Conservation (phyloP, 139 green algal species). For the Chlamydomonas applanata region DNA sequence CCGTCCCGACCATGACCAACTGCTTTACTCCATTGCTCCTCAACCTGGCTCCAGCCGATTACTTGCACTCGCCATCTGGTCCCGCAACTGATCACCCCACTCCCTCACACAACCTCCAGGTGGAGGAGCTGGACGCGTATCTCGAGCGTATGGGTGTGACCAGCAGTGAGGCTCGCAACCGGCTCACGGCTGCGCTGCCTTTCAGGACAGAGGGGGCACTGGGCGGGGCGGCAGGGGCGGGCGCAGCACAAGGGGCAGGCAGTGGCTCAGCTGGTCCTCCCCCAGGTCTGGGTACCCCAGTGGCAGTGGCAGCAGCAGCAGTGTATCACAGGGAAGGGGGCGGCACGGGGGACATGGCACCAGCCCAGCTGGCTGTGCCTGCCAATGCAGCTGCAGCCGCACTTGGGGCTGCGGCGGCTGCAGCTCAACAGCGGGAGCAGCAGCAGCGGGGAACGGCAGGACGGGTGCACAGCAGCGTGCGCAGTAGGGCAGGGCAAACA, state of each 20-base stretch:
- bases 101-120: constrained; percentile 22
- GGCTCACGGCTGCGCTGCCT: constrained; percentile 42
- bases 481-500: too few relatives aligned
- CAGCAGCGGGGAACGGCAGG: neutral
- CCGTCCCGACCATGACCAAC: too few relatives aligned
- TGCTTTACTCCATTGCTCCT: too few relatives aligned
- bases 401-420: neutral
- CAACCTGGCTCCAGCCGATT: too few relatives aligned
- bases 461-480: neutral
- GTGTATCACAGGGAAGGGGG: too few relatives aligned
- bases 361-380: neutral
- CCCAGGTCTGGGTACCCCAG: too few relatives aligned
- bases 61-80: neutral
- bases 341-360: neutral
- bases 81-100: neutral
- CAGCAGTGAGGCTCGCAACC: constrained; percentile 34
- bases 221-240: neutral
- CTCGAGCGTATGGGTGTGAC: constrained; percentile 79
- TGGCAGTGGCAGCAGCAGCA: too few relatives aligned
- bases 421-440: neutral
- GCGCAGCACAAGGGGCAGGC: too few relatives aligned
- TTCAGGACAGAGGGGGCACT: neutral
- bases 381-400: neutral
- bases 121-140: constrained; percentile 72
- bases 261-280: too few relatives aligned